phyloP scores from a whole-genome alignment of 1,284 basidiomycete species.

The Earliella scabrosa region DNA sequence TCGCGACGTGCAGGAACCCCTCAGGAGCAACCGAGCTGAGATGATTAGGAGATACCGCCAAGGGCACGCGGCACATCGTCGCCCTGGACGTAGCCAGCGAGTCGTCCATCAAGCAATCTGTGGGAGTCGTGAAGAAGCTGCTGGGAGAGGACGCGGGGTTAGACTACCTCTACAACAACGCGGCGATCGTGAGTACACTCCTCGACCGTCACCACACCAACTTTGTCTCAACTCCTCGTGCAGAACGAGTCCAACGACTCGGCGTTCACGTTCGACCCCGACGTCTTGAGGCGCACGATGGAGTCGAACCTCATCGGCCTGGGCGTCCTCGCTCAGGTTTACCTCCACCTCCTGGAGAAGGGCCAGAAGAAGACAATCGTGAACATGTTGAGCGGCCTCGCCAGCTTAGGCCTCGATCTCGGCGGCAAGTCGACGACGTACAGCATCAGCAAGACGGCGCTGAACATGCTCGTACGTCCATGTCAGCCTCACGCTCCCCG shows the following conservation, averaged over 20 bases:
- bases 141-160: conserved; percentile 35
- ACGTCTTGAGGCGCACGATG: conserved; percentile 26
- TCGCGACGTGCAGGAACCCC: conserved; percentile 44
- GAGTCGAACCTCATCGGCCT: conserved; percentile 40
- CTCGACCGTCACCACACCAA: no score
- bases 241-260: conserved; percentile 32
- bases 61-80: conserved; percentile 39
- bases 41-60: conserved; percentile 28
- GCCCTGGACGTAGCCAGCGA: conserved; percentile 38
- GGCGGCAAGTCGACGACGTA: conserved; percentile 31
- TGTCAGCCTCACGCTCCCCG: background rate
- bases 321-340: conserved; percentile 36
- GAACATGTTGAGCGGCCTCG: conserved; percentile 38
- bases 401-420: conserved; percentile 34
- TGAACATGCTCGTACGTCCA: conserved; percentile 37
- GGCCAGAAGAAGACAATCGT: conserved; percentile 39
- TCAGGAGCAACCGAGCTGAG: conserved; percentile 34
- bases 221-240: background rate
- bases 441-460: conserved; percentile 34
- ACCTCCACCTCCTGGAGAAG: conserved; percentile 37
- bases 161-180: conserved; percentile 46
- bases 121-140: conserved; percentile 27
- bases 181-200: conserved; percentile 37
- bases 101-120: conserved; percentile 33
- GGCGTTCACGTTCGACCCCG: conserved; percentile 30